Base-by-base conservation (phyloP, 805 yeast species). In the Starmera dryadoides region DNA sequence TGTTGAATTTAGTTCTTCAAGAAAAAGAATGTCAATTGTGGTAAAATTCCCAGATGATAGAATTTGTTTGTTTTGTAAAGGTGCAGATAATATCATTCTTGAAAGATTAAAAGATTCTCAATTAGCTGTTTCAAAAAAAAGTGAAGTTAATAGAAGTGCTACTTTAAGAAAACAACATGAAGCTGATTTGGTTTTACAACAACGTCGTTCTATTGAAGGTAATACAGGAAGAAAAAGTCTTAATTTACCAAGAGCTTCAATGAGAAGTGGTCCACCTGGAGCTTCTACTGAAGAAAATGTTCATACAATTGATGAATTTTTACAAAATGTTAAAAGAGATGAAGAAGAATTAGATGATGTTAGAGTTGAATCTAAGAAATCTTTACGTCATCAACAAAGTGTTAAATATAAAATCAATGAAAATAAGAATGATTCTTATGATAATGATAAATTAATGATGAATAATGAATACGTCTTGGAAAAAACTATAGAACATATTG, bases 11-110 rank as follows among this genome's bases (percentile, higher is more conserved):
- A 70, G 91, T 1, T 86, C 96, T 1, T 66, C 79, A 4, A 77
- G 99, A 53, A 93, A 93, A 62, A 73, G 98, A 55, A 93, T 93
- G 99, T 86, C 97, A 0, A 77, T 86, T n/a, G 58, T 91, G 9
- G 80, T 88, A 1, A 71, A 64, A 43, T 77, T 85, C 49, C 96
- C 97, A 0, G 83, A 85, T 55, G 76, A 76, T 6, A 71, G 83
- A 42, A 71, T 88, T 18, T 77, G 91, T 34, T 54, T 93, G 46
- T 65, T 93, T 33, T 87, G 96, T 62, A 93, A 93, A 62, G 99
- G 98, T 39, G 98, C 99, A 2, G 98, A 93, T 58, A 86, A 86
- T 52, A 73, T 91, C 10, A 86, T 93, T 36, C 58, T 89, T 38
- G 95, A 89, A 37, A 72, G 85, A 42, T 66, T 93, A 42, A 70